Evolutionary conservation across 208 protist genomes (phyloP).

Genomic region (Naegleria lovaniensis): DNA sequence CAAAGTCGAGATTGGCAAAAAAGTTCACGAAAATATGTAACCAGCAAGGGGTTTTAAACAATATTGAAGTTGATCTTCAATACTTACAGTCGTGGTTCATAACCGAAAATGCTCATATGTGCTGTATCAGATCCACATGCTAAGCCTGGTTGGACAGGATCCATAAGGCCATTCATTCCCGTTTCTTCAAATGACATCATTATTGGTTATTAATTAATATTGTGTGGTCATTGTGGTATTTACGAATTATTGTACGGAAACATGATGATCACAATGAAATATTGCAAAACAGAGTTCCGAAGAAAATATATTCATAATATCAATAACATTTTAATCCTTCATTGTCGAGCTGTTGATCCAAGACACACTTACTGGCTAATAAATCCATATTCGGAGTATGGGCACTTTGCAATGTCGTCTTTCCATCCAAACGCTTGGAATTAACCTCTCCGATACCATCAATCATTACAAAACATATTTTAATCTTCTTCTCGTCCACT

Average conservation of each 20-base stretch:
- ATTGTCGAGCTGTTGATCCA: neutral
- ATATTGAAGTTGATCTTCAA: conserved; percentile 12
- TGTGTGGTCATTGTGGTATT: too few species aligned
- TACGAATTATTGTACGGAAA: too few species aligned
- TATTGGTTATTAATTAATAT: too few species aligned
- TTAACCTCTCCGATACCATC: conserved; percentile 55
- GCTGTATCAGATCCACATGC: conserved; percentile 65
- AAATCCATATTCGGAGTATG: conserved; percentile 36
- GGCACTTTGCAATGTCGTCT: conserved; percentile 32
- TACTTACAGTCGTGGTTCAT: conserved; percentile 44
- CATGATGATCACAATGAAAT: too few species aligned
- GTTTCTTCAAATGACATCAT: conserved; percentile 2
- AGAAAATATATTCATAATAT: too few species aligned
- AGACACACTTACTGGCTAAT: conserved; percentile 26
- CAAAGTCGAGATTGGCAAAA: neutral
- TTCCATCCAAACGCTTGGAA: neutral
- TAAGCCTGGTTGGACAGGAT: conserved; percentile 58
- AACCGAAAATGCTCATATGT: conserved; percentile 61
- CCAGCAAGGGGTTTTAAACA: neutral
- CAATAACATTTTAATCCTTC: too few species aligned
- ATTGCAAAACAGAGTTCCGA: too few species aligned
- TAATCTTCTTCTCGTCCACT: conserved; percentile 36
- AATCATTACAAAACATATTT: conserved; percentile 54
- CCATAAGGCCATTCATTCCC: conserved; percentile 55
- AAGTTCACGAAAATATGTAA: neutral